Conservation (phyloP, 2,329 filamentous ascomycete species). For the Amylocarpus encephaloides region DNA sequence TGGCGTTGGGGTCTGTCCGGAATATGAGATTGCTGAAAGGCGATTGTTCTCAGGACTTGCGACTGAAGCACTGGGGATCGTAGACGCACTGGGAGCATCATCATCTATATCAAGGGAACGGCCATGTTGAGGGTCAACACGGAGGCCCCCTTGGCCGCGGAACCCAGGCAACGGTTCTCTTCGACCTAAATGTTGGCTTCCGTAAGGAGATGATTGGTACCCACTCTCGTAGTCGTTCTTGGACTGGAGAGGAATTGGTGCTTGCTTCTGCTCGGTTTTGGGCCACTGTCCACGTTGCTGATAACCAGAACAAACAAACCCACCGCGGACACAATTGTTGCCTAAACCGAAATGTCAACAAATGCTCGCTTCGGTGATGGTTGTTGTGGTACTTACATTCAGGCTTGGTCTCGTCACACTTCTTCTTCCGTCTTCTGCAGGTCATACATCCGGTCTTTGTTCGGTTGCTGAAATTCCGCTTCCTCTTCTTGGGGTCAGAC, state of each 20-base stretch:
- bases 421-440: constrained; percentile 89
- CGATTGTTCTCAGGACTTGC: constrained; percentile 53
- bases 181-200: constrained; percentile 23
- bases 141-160: constrained; percentile 52
- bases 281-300: constrained; percentile 71
- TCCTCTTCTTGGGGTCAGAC: constrained; percentile 61
- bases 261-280: constrained; percentile 65
- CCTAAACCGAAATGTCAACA: constrained; percentile 40
- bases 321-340: constrained; percentile 84
- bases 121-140: constrained; percentile 57
- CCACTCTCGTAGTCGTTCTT: constrained; percentile 59
- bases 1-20: constrained; percentile 50
- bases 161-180: constrained; percentile 53
- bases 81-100: constrained; percentile 53
- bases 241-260: constrained; percentile 71
- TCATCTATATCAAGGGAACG: constrained; percentile 48
- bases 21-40: constrained; percentile 48
- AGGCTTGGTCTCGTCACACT: constrained; percentile 91
- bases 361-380: constrained; percentile 4
- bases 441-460: constrained; percentile 96
- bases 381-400: constrained; percentile 59
- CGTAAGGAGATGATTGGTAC: constrained; percentile 55
- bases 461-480: constrained; percentile 84
- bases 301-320: constrained; percentile 89
- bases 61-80: constrained; percentile 51